Conservation (phyloP, 2,329 filamentous ascomycete genomes). For the Cladosporium colombiae region DNA sequence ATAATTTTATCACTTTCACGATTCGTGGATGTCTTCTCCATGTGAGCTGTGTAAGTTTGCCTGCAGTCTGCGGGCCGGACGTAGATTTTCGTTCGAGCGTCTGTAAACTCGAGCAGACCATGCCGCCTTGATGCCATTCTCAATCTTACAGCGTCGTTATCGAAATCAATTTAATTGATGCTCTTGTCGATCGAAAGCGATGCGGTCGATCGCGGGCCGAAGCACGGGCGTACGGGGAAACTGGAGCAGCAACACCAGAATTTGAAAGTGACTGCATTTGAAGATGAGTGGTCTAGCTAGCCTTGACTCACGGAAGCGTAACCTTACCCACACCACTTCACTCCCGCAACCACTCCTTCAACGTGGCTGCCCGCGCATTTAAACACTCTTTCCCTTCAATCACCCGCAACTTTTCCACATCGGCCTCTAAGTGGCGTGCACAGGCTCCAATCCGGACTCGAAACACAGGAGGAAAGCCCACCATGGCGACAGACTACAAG, state of each 20-base stretch:
- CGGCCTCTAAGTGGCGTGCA: constrained; percentile 26
- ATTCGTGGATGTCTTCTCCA: neutral
- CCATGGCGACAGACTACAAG: constrained; percentile 63
- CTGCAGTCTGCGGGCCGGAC: neutral
- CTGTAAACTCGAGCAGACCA: neutral
- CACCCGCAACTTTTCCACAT: constrained; percentile 23
- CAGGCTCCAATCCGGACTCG: constrained; percentile 33
- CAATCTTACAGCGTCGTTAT: neutral
- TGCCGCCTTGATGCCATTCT: neutral
- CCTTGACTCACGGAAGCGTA: constrained; percentile 14
- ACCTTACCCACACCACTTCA: constrained; percentile 1
- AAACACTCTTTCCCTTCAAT: constrained; percentile 13
- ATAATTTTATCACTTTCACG: neutral
- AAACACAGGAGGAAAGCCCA: constrained; percentile 42
- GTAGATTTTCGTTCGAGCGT: neutral
- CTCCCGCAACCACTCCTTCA: constrained; percentile 17
- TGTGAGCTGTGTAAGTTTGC: neutral
- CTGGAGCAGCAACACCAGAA: constrained; percentile 14
- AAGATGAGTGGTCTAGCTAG: constrained; percentile 2
- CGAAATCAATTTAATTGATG: neutral
- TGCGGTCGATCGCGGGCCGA: constrained; percentile 1
- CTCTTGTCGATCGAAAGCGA: neutral
- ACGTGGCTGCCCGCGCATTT: constrained; percentile 17
- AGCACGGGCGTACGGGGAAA: constrained; percentile 9
- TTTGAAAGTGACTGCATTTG: constrained; percentile 10